Evolutionary conservation across 2,329 filamentous ascomycete genomes (phyloP).

Genomic region (Colletotrichum sp.): DNA sequence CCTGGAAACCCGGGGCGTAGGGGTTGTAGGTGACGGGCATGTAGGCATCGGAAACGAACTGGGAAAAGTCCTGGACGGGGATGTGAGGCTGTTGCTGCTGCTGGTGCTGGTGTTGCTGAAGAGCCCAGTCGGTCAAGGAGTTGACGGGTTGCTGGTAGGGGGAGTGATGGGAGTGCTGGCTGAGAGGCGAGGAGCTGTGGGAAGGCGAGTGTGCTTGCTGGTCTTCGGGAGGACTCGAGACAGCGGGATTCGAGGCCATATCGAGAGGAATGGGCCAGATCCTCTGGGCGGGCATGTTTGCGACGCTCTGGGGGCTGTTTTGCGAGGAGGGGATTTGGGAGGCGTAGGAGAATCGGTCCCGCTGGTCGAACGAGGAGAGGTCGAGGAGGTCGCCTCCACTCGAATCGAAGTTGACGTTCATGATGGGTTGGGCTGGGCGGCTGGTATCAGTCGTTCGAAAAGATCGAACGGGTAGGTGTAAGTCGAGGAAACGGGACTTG

Average conservation of each 20-base stretch:
- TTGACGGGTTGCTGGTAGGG: constrained; percentile 58
- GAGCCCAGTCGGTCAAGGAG: constrained; percentile 65
- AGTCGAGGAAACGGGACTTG: constrained; percentile 22
- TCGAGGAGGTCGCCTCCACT: constrained; percentile 65
- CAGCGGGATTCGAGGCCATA: constrained; percentile 50
- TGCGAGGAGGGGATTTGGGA: constrained; percentile 37
- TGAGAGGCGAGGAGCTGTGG: constrained; percentile 51
- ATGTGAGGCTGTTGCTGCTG: constrained; percentile 35
- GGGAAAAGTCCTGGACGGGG: constrained; percentile 50
- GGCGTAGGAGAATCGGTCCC: constrained; percentile 59
- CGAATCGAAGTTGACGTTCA: constrained; percentile 66
- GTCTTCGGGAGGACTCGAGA: constrained; percentile 53
- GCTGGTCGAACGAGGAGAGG: constrained; percentile 61
- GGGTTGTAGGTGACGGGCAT: constrained; percentile 40
- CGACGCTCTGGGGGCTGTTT: constrained; percentile 21
- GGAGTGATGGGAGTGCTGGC: constrained; percentile 56
- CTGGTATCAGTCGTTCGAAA: constrained; percentile 25
- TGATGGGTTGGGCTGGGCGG: constrained; percentile 29
- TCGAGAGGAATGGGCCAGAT: constrained; percentile 60
- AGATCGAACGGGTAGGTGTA: constrained; percentile 33
- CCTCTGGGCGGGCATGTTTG: constrained; percentile 40
- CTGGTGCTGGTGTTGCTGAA: constrained; percentile 59
- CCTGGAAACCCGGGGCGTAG: constrained; percentile 57
- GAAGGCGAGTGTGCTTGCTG: constrained; percentile 50
- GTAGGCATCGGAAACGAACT: constrained; percentile 60